Evolutionary conservation across 768 basidiomycete species (phyloP), one percentile per base, ranked within the genome.

Genomic region (Filobasidium floriforme): DNA sequence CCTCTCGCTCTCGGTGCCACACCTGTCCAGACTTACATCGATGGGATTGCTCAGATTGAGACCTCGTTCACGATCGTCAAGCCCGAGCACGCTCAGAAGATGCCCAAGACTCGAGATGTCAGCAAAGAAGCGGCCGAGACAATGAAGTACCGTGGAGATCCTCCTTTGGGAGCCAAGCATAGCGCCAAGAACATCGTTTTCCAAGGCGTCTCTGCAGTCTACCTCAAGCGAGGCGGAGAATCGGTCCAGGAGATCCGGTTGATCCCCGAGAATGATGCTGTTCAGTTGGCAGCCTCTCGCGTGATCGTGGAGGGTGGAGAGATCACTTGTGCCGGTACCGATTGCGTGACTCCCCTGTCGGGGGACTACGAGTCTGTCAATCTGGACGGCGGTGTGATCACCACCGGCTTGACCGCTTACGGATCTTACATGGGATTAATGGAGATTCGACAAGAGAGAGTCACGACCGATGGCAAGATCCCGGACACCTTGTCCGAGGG

Each of bases 1-100:
- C 90, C 90, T 0, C 82, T 92, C 18, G 80, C 85, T 0, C 80
- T 92, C 12, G 88, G 88, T 24, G 88, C 89, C 24, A 86, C 89
- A 0, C 89, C 89, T 4, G 81, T 82, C 60, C 89, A 91, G 80
- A 88, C 89, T 10, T 90, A 83, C 79, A 89, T 92, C 67, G 90
- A 93, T 72, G 91, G 90, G 2, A 87, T 92, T 59, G 73, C 87
- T 0, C 90, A 93, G 71, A 70, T 81, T 61, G 70, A 74, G 37
- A 57, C 69, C 1, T 74, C 78, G 12, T 61, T 70, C 24, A 75
- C 83, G 19, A 74, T 82, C 44, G 57, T 78, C 60, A 92, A 93
- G 73, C 84, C 87, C 0, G 57, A 68, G 1, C 63, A 76, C 7
- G 80, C 84, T 68, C 89, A 91, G 70, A 68, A 79, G 9, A 77